Percentiles rank a stretch among this genome's conserved stretches.
Evolutionary conservation across 106 monocot species (phyloP).

Genomic region (Dendrobium huoshanense): DNA sequence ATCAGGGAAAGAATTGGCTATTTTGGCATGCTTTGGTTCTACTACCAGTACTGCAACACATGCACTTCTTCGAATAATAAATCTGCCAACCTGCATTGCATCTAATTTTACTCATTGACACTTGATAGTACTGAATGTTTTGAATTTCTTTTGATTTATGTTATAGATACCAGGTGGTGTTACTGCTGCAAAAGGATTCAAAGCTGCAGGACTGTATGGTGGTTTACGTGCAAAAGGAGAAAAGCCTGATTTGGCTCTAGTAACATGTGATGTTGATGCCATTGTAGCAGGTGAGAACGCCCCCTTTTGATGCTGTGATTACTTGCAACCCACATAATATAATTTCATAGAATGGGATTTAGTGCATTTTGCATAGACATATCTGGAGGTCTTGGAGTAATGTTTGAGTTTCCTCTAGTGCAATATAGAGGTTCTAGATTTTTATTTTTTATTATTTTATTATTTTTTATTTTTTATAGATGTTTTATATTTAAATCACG

Average conservation of each 20-base stretch:
- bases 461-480: too few species aligned
- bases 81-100: not conserved
- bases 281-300: conserved; percentile 48
- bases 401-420: not conserved
- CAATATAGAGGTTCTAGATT: not conserved
- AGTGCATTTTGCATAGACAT: not conserved
- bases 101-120: not conserved
- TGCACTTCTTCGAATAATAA: not conserved
- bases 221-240: conserved; percentile 73
- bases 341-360: not conserved
- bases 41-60: not conserved
- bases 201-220: conserved; percentile 82
- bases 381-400: not conserved
- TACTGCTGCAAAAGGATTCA: conserved; percentile 88
- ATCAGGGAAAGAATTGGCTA: not conserved
- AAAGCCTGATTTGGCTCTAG: conserved; percentile 89
- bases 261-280: conserved; percentile 87
- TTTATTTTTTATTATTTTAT: too few species aligned
- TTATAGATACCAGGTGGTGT: conserved; percentile 78
- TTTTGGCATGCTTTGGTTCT: not conserved
- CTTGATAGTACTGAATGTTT: not conserved
- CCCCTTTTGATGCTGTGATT: not conserved
- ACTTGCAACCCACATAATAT: not conserved
- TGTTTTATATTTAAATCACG: not conserved
- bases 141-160: not conserved